Conservation (phyloP, 306 rosid genomes). For the Sindora glabra region DNA sequence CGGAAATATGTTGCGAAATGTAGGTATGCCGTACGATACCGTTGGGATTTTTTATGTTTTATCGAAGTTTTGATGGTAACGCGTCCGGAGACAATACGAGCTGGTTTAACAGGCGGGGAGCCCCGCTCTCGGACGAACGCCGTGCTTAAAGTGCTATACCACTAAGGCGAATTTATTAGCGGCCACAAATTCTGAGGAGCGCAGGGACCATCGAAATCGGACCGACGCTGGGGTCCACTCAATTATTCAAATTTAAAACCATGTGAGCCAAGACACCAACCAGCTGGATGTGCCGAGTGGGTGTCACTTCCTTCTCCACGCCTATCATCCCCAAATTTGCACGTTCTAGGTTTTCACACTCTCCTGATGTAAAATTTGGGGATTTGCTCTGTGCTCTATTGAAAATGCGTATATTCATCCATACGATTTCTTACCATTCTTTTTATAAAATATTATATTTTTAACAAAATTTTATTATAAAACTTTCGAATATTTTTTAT, state of each 20-base stretch:
- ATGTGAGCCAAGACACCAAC: slow-evolving; percentile 26
- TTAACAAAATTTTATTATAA: too few species aligned
- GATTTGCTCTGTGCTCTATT: too few species aligned
- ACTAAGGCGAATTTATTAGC: slow-evolving; percentile 19
- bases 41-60: slow-evolving; percentile 12
- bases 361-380: too few species aligned
- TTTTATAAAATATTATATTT: too few species aligned
- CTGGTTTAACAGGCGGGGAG: background rate
- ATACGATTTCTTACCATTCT: too few species aligned
- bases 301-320: background rate
- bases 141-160: slow-evolving; percentile 19
- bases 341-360: too few species aligned
- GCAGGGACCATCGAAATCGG: slow-evolving; percentile 11
- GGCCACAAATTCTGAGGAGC: background rate
- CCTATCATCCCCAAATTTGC: background rate
- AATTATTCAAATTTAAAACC: slow-evolving; percentile 6
- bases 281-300: slow-evolving; percentile 19
- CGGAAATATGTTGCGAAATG: background rate
- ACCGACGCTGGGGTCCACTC: slow-evolving; percentile 11
- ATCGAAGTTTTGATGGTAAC: background rate
- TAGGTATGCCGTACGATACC: background rate
- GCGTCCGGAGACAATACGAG: slow-evolving; percentile 2
- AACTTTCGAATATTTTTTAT: too few species aligned
- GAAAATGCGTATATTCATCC: too few species aligned
- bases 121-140: background rate